These are phyloP conservation scores for Trichoderma atroviride DNA, from an alignment of 2,329 filamentous ascomycete genomes.

Conservation along the genomic window DNA sequence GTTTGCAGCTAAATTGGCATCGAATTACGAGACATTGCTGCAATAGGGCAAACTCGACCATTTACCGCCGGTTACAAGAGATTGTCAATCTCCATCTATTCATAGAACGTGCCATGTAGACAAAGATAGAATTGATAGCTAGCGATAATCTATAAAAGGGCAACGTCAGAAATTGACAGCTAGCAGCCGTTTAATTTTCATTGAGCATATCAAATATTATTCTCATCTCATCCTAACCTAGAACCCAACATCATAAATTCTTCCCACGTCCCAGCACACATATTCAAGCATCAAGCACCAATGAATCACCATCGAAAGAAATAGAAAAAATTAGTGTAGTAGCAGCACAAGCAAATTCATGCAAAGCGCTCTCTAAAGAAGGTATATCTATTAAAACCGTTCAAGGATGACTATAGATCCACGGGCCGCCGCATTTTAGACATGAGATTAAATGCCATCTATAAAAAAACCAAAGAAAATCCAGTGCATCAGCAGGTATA, in stretches of 20 bases:
- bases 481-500: slow-evolving; percentile 24
- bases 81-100: neutral
- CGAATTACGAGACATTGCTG: neutral
- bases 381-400: slow-evolving; percentile 14
- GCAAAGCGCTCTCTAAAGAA: slow-evolving; percentile 14
- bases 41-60: neutral
- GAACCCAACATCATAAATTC: neutral
- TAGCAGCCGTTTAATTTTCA: neutral
- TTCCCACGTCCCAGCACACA: neutral
- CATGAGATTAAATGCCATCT: slow-evolving; percentile 8
- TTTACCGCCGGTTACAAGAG: neutral
- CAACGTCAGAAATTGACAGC: neutral
- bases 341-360: slow-evolving; percentile 3
- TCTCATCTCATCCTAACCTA: neutral
- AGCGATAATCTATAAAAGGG: neutral
- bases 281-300: neutral
- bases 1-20: neutral
- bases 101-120: neutral
- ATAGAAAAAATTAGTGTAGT: slow-evolving; percentile 1
- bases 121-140: neutral
- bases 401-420: neutral
- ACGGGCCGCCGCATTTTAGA: neutral
- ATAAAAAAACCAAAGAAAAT: neutral
- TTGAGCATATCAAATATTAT: neutral
- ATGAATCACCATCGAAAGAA: slow-evolving; percentile 15